Percentiles rank a stretch among this genome's conserved stretches.
These are phyloP conservation scores for Onygena corvina DNA, from an alignment of 2,329 filamentous ascomycete genomes.

Conservation along the genomic window DNA sequence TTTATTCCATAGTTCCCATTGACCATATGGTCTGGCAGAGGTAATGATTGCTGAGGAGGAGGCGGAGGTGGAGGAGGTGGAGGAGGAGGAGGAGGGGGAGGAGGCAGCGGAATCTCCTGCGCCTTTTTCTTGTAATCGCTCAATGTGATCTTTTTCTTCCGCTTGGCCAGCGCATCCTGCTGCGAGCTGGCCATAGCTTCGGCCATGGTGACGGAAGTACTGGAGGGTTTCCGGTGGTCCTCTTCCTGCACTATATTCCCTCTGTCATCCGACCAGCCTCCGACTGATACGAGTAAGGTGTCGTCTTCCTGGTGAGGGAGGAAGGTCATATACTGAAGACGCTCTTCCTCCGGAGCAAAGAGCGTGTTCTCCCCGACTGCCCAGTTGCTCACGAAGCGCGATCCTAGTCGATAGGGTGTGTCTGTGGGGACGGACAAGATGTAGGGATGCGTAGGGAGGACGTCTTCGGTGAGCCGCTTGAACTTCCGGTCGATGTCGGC, in stretches of 20 bases:
- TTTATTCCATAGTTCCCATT: neutral
- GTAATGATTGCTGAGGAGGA: neutral
- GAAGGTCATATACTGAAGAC: slow-evolving; percentile 52
- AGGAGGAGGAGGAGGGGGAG: no score
- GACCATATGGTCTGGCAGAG: neutral
- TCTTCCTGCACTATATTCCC: slow-evolving; percentile 36
- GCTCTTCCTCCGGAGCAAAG: slow-evolving; percentile 45
- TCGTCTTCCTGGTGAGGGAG: slow-evolving; percentile 46
- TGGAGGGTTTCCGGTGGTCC: slow-evolving; percentile 19
- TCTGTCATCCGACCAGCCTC: slow-evolving; percentile 42
- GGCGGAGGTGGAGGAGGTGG: neutral
- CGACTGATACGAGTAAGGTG: slow-evolving; percentile 40
- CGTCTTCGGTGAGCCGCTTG: slow-evolving; percentile 30
- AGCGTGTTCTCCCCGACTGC: slow-evolving; percentile 39
- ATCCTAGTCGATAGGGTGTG: slow-evolving; percentile 34
- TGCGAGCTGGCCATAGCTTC: slow-evolving; percentile 30
- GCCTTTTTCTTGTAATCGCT: slow-evolving; percentile 50
- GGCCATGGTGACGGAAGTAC: slow-evolving; percentile 31
- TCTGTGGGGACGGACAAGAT: slow-evolving; percentile 38
- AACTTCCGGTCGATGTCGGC: slow-evolving; percentile 26
- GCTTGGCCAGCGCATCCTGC: slow-evolving; percentile 21
- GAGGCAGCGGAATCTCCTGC: slow-evolving; percentile 26
- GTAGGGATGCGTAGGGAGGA: slow-evolving; percentile 36
- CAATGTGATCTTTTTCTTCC: slow-evolving; percentile 51
- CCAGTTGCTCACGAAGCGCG: slow-evolving; percentile 36